phyloP scores from a whole-genome alignment of 2,329 filamentous ascomycete genomes.

The Chaetomium sp. region DNA sequence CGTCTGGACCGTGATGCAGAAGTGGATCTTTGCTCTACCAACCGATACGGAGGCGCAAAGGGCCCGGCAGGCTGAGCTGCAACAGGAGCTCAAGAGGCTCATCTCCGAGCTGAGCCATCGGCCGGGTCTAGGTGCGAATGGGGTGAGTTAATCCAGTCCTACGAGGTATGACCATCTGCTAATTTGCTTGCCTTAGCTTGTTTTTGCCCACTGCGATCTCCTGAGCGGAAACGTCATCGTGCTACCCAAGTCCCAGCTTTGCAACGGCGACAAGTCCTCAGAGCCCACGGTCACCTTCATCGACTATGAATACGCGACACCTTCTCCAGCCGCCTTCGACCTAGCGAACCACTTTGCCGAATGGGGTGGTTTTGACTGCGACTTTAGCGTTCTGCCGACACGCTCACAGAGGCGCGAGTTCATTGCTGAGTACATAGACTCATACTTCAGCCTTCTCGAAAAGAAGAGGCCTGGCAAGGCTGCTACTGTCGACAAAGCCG shows the following conservation, averaged over 20 bases:
- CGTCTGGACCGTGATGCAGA: slow-evolving; percentile 93
- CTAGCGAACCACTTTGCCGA: slow-evolving; percentile 98
- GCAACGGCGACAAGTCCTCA: slow-evolving; percentile 39
- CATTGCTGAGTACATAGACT: slow-evolving; percentile 76
- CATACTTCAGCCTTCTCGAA: slow-evolving; percentile 64
- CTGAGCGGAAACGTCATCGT: slow-evolving; percentile 97
- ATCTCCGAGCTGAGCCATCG: slow-evolving; percentile 73
- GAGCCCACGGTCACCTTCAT: slow-evolving; percentile 75
- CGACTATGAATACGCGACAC: slow-evolving; percentile 97
- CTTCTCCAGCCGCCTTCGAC: slow-evolving; percentile 92
- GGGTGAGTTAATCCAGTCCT: slow-evolving; percentile 59
- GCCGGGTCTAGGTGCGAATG: slow-evolving; percentile 73
- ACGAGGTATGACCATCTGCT: neutral
- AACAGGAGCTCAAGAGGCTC: slow-evolving; percentile 72
- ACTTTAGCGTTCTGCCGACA: slow-evolving; percentile 81
- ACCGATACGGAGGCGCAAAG: slow-evolving; percentile 69
- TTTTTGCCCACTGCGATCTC: slow-evolving; percentile 95
- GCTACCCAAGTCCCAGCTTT: slow-evolving; percentile 50
- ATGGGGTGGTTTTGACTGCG: slow-evolving; percentile 96
- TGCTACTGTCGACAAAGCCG: slow-evolving; percentile 52
- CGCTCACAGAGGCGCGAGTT: slow-evolving; percentile 76
- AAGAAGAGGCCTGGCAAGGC: slow-evolving; percentile 40
- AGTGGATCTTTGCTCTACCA: slow-evolving; percentile 89
- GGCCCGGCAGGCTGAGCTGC: slow-evolving; percentile 66
- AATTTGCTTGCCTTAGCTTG: slow-evolving; percentile 50